Base-by-base conservation (phyloP, 805 yeast genomes). In the Pichia rugopelliculosa region DNA sequence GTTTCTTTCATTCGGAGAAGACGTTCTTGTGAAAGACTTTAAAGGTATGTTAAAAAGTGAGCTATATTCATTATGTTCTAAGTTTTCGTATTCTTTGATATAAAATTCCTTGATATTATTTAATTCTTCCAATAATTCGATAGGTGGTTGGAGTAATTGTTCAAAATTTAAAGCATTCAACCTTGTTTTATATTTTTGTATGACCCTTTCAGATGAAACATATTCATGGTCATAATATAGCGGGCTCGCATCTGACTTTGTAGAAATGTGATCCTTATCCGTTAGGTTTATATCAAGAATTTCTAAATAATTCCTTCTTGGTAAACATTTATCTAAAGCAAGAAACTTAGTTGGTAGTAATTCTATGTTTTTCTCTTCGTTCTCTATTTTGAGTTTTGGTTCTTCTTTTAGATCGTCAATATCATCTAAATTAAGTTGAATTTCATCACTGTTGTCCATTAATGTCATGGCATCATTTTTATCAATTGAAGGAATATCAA, bases 261-360 rank as follows among this genome's bases (percentile, higher is more conserved):
- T 60, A 0, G 66, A 55, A 36, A 60, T 63, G 17, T 57, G 57
- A 0, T 43, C 37, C 6, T 30, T 8, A 12, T 55, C 52, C 0
- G 62, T 56, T 13, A 67, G 56, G 6, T 68, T 70, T 3, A 84
- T 64, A 0, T 73, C 69, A 15, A 80, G 22, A 4, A 75, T 56
- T 49, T 82, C 83, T 10, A 88, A 53, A 58, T 74, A 87, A 22
- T 68, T 58, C 21, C 95, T 68, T 17, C 72, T 66, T 1, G 88
- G 87, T 1, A 85, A 67, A 56, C 95, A 87, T 62, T 91, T 91
- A 60, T 90, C 97, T 24, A 91, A 70, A 0, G 98, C 93, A 26
- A 87, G 63, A 56, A 89, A 91, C 13, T 64, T 57, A 1, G 67
- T 60, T 3, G 59, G 34, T 5, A n/a, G n/a, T n/a, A 30, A n/a